Evolutionary conservation across 2,329 filamentous ascomycete species (phyloP).

Genomic region (Talaromyces verruculosus): DNA sequence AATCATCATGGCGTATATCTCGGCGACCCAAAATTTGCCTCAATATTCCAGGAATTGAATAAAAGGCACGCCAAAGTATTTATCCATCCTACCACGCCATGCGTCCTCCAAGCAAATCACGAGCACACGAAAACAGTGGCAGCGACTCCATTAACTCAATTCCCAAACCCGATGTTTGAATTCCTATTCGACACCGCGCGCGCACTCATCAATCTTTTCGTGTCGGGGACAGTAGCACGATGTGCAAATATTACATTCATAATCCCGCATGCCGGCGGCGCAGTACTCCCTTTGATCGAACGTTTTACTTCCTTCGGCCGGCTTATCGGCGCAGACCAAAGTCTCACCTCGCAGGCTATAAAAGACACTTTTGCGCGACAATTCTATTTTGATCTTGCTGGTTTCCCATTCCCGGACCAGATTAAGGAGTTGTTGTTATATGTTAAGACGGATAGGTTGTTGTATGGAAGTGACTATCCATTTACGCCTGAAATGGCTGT

Average conservation of each 20-base stretch:
- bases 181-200: conserved; percentile 33
- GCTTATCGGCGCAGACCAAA: conserved; percentile 21
- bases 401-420: conserved; percentile 52
- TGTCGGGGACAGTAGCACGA: conserved; percentile 25
- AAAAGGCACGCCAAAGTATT: conserved; percentile 51
- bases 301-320: conserved; percentile 27
- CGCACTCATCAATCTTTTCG: conserved; percentile 29
- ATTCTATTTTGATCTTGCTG: conserved; percentile 57
- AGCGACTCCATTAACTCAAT: conserved; percentile 26
- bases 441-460: conserved; percentile 43
- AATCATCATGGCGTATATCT: conserved; percentile 57
- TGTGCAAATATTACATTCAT: conserved; percentile 29
- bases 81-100: conserved; percentile 52
- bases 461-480: conserved; percentile 57
- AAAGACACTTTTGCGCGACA: conserved; percentile 30
- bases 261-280: conserved; percentile 29
- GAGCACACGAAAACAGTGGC: background rate
- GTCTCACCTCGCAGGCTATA: background rate
- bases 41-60: conserved; percentile 53
- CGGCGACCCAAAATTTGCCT: conserved; percentile 48
- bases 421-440: conserved; percentile 50
- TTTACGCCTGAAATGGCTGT: conserved; percentile 44
- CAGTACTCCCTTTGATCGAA: conserved; percentile 33
- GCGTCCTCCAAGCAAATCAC: background rate
- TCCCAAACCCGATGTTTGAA: conserved; percentile 29